phyloP scores from a whole-genome alignment of 306 rosid species.

The Castanea mollissima region DNA sequence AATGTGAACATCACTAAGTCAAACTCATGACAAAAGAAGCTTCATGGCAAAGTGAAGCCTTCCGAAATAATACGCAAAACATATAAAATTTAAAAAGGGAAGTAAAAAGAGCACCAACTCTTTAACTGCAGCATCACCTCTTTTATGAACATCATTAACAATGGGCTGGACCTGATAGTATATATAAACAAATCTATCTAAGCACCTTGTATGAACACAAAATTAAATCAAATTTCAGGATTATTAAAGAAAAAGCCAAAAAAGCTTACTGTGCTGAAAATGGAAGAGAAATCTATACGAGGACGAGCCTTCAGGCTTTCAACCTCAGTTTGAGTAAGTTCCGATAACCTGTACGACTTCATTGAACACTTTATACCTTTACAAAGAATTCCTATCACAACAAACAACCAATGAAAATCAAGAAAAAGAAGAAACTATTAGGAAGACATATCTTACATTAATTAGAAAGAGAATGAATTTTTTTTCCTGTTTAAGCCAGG shows the following conservation, averaged over 20 bases:
- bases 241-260: neutral
- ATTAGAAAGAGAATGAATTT: neutral
- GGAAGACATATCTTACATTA: neutral
- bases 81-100: neutral
- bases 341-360: constrained; percentile 76
- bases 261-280: constrained; percentile 62
- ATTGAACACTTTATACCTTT: constrained; percentile 49
- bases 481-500: neutral
- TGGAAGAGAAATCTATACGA: constrained; percentile 83
- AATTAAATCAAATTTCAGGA: neutral
- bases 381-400: constrained; percentile 30
- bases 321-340: constrained; percentile 58
- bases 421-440: neutral
- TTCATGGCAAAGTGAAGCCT: neutral
- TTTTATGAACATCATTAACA: constrained; percentile 72
- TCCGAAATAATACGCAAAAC: neutral
- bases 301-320: constrained; percentile 85
- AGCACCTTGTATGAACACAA: neutral
- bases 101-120: constrained; percentile 45
- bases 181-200: neutral
- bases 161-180: constrained; percentile 79
- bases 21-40: neutral
- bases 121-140: constrained; percentile 86
- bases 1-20: constrained; percentile 10
- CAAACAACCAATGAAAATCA: constrained; percentile 3